Conservation (phyloP, 768 basidiomycete genomes). For the Amanita fuliginea region DNA sequence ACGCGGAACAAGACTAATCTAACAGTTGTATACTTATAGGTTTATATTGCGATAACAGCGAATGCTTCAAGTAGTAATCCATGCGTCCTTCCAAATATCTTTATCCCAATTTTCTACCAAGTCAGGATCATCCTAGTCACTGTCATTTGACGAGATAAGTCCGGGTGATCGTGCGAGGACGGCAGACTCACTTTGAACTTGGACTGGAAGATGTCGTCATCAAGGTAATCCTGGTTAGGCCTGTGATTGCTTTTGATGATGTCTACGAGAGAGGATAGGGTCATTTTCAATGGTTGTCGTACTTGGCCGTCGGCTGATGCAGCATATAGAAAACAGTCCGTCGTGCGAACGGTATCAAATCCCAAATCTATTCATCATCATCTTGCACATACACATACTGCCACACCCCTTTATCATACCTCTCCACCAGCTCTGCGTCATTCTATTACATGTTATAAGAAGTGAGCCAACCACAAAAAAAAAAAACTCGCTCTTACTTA, state of each 20-base stretch:
- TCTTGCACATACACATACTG: conserved; percentile 11
- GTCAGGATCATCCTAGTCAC: conserved; percentile 45
- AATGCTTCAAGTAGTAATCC: conserved; percentile 17
- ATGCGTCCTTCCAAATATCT: conserved; percentile 38
- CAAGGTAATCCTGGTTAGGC: conserved; percentile 53
- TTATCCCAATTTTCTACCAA: conserved; percentile 74
- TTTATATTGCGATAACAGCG: not conserved
- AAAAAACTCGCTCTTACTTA: conserved; percentile 28
- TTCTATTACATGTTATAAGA: conserved; percentile 24
- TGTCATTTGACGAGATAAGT: too few relatives aligned
- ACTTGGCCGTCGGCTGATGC: too few relatives aligned
- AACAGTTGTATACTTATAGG: conserved; percentile 5
- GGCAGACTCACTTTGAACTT: conserved; percentile 46
- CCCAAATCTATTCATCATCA: not conserved
- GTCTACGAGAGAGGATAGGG: conserved; percentile 27
- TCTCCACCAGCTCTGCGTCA: conserved; percentile 65
- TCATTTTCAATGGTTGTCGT: conserved; percentile 8
- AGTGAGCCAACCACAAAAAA: too few relatives aligned
- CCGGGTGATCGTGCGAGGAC: too few relatives aligned
- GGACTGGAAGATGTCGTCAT: conserved; percentile 66
- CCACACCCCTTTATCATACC: conserved; percentile 65
- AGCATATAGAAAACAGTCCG: too few relatives aligned
- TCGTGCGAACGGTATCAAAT: too few relatives aligned
- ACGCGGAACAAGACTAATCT: not conserved
- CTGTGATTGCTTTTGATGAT: conserved; percentile 58